Base-by-base conservation (phyloP, 352 stramenopile species). In the Pythium biforme region DNA sequence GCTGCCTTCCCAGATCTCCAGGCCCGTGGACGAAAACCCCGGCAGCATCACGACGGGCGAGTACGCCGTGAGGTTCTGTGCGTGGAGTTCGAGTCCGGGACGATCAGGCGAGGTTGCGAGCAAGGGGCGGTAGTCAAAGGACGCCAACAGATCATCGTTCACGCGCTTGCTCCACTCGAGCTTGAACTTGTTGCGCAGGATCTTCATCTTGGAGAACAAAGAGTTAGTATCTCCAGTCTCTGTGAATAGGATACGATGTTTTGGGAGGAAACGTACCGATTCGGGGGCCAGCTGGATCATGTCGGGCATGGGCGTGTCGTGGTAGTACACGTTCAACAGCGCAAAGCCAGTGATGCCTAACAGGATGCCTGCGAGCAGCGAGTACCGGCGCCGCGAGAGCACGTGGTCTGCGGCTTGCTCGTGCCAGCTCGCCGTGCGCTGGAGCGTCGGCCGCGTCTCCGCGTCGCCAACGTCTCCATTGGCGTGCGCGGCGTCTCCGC, bases 1-100 rank as follows among this genome's bases (percentile, higher is more conserved):
- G 34, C 88, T 86, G 31, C 91, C 94, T 40, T 92, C 76, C 95
- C 95, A 99, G 58, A 98, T 87, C 73, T 99, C 96, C 19, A 99
- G 81, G 3, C 90, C 92, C 17, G 92, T 97, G 27, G 92, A 97
- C 23, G 95, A 84, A 68, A 99, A 98, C 11, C 96, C 94, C 5
- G 94, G 96, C 15, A 99, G 62, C 46, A 99, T 80, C 15, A 99
- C 76, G 3, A 98, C 80, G 6, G 84, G 84, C 46, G 80, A 91
- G 66, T 83, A 72, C 26, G 78, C 80, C 49, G 64, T 74, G 22
- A 91, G 46, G 23, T 83, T 79, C 31, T 86, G 65, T 17, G 86
- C 61, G 6, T 64, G 69, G 23, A 91, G 69, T 27, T 77, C 29
- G 3, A 86, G 55, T 0, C 84, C 82, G 0, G 84, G 84, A 0